Evolutionary conservation across 768 basidiomycete species (phyloP), one percentile per base, ranked within the genome.

Genomic region (Lactarius indigo): DNA sequence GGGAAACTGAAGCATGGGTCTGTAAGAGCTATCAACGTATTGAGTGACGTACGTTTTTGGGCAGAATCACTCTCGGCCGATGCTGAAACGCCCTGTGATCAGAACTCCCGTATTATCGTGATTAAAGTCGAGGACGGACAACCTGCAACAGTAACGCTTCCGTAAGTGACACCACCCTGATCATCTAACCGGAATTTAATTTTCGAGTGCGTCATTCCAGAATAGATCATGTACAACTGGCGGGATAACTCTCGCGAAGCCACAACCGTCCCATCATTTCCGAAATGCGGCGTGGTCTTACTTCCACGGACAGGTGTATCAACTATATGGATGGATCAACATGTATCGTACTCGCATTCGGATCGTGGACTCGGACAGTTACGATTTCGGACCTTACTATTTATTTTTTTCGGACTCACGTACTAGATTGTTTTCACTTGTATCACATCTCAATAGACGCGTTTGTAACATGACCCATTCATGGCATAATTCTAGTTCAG

Each of bases 71-170:
- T 30, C 28, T 3, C 33, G 59, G n/a, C 62, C 35, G 26, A 17
- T 39, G 9, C 58, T 58, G 9, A 68, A 66, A 8, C 30, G 18
- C 26, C 30, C 33, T 60, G 42, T 70, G 66, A 69, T 30, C 64
- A 90, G 89, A 87, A 86, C 23, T 87, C 86, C 1, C 82, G 85
- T 64, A 75, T 88, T 15, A 78, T 89, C 26, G 76, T 77, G 3
- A 81, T 91, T 61, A 76, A 76, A 56, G 76, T 83, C 23, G 62
- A 68, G 15, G 85, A 85, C 60, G 78, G 76, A 10, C 57, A 31
- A 2, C 80, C 81, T 17, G 73, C 76, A 63, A 79, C 73, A 4
- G 78, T 85, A 41, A 83, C 77, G 61, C 76, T 90, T 42, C 88
- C 88, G 88, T 90, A 77, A 73, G 87, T 77, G 66, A 28, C 55